Percentiles rank a stretch among this genome's conserved stretches.
These are phyloP conservation scores for Sarocladium kiliense DNA, from an alignment of 2,329 filamentous ascomycete species.

Conservation along the genomic window DNA sequence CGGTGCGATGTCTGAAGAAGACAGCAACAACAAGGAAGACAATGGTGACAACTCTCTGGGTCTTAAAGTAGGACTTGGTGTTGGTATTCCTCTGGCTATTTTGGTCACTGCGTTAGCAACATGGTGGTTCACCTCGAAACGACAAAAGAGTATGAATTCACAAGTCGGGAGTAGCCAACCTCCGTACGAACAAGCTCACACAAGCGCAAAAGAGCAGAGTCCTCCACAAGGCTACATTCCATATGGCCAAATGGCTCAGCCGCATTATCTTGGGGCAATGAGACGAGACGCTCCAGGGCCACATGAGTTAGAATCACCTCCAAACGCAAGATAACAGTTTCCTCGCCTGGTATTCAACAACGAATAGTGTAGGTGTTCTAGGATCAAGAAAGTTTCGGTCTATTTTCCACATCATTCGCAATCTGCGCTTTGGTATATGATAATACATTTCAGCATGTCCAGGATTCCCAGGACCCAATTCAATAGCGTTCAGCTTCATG, in stretches of 20 bases:
- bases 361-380: too few relatives aligned
- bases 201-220: not conserved
- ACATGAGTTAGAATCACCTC: not conserved
- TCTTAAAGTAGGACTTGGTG: constrained; percentile 1
- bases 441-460: too few relatives aligned
- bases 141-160: not conserved
- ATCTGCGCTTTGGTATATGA: too few relatives aligned
- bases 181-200: not conserved
- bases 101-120: not conserved
- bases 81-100: not conserved
- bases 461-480: too few relatives aligned
- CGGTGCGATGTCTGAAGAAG: not conserved
- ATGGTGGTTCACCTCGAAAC: not conserved
- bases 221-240: not conserved
- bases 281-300: not conserved
- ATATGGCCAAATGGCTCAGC: not conserved
- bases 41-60: not conserved
- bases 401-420: too few relatives aligned
- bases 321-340: not conserved
- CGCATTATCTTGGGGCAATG: not conserved
- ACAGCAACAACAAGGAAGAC: not conserved
- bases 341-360: too few relatives aligned
- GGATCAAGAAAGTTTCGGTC: too few relatives aligned
- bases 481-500: too few relatives aligned
- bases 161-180: not conserved